Base-by-base conservation (phyloP, 345 rosid species). In the Euclidium syriacum region DNA sequence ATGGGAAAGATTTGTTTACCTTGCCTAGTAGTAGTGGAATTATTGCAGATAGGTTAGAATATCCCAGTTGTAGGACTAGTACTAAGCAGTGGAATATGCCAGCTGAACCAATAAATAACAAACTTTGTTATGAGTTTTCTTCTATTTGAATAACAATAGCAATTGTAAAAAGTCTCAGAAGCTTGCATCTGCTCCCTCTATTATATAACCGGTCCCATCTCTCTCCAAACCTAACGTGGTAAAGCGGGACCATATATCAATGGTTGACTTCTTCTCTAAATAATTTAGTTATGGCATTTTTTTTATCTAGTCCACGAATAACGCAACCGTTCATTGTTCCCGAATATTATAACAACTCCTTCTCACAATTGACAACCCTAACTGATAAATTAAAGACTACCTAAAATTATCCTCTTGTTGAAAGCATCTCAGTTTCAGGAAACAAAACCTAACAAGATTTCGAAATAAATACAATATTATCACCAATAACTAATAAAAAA, bases 301-400 rank as follows among this genome's bases (percentile, higher is more conserved):
- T 2, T 19, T 25, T 14, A 44, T 12, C 9, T 53, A 46, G 36
- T 53, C 62, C 46, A 42, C 4, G 5, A 6, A 44, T 46, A 35
- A 44, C 5, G 26, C 63, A 46, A 55, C 63, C 55, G 63, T 55
- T 55, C 71, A 65, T 55, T 64, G 70, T 53, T 53, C 69, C 61
- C 52, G 7, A 42, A 43, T 64, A 42, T 52, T 11, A 64, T 41
- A 42, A 52, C 33, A 29, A 29, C 36, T 41, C 3, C 27, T 41
- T 14, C 38, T 17, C 22, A 57, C 24, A 26, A 15, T 40, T 16
- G 62, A 57, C 46, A 12, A 27, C 8, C n/a, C 41, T 15, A 6
- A 15, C 9, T 29, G 17, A 16, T 64, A 41, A 30, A 41, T 15
- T 64, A 41, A 29, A 27, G 27, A 50, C 10, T 22, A 64, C 53